phyloP scores from a whole-genome alignment of 169 alveolate genomes.

The Babesia ovis region DNA sequence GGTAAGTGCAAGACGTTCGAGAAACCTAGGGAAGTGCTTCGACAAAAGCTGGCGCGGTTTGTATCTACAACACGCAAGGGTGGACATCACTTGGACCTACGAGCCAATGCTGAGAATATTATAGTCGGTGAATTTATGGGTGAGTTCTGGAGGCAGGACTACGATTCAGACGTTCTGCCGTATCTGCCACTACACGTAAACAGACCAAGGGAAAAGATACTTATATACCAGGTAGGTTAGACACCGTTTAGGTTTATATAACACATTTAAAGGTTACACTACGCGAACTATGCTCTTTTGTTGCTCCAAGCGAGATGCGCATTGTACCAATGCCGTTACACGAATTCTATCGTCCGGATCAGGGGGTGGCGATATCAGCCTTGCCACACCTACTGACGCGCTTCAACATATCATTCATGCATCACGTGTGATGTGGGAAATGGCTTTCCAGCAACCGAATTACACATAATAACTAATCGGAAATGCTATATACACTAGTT shows the following conservation, averaged over 20 bases:
- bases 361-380: conserved; percentile 48
- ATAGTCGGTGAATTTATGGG: conserved; percentile 75
- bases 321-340: conserved; percentile 40
- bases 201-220: conserved; percentile 68
- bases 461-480: neutral
- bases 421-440: conserved; percentile 16
- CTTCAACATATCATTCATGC: conserved; percentile 56
- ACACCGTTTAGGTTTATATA: neutral
- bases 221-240: conserved; percentile 64
- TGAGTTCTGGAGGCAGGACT: conserved; percentile 75
- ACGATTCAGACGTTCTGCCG: conserved; percentile 67
- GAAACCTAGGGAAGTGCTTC: conserved; percentile 68
- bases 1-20: conserved; percentile 74
- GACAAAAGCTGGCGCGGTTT: conserved; percentile 69
- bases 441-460: neutral
- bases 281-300: conserved; percentile 32
- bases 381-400: conserved; percentile 64
- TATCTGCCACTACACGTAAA: conserved; percentile 74
- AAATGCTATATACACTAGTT: neutral
- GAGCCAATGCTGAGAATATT: conserved; percentile 57
- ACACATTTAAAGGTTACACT: conserved; percentile 31
- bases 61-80: conserved; percentile 37
- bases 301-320: conserved; percentile 25
- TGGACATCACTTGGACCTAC: conserved; percentile 32
- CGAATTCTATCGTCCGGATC: conserved; percentile 52